Evolutionary conservation across 805 yeast genomes (phyloP), one percentile per base, ranked within the genome.

Genomic region (Pichia exigua): DNA sequence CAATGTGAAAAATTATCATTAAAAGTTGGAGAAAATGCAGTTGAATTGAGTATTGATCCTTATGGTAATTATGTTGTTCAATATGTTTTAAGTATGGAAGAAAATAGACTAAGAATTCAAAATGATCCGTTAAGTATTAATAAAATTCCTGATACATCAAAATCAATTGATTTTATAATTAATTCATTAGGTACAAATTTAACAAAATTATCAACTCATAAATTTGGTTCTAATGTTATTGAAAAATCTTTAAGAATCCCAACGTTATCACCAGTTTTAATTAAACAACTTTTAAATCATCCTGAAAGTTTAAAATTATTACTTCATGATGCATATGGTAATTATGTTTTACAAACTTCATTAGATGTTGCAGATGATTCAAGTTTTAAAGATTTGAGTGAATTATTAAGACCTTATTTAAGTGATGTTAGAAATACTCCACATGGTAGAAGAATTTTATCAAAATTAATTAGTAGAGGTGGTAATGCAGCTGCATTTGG

Each of bases 21-120:
- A 27, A 79, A 78, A 56, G 83, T 92, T 44, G 86, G 94, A 21
- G 75, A 74, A 48, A 75, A 83, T 61, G 82, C 95, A 40, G 76
- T 83, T 45, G 75, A 74, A 39, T 75, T 94, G 49, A 83, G 95
- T 18, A 75, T 87, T 52, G 97, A 94, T 68, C 97, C 97, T 15
- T 94, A 87, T 71, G 99, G 99, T 38, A 94, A 94, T 67, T 94
- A 94, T 67, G 98, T 94, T 47, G 90, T 94, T 48, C 99, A 94
- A 69, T 92, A 94, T 63, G 95, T 94, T 22, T 72, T 87, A 56
- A 65, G 65, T 45, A 66, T 66, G 68, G 70, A 66, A 57, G 70
- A 66, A 54, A 61, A 62, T 47, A 61, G 70, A 49, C 54, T 66
- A 44, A 62, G 68, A 47, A 55, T 60, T 30, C 61, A 59, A 49